Percentiles rank a stretch among this genome's conserved stretches.
Conservation (phyloP, 208 protist genomes). For the Leishmania aethiopica region DNA sequence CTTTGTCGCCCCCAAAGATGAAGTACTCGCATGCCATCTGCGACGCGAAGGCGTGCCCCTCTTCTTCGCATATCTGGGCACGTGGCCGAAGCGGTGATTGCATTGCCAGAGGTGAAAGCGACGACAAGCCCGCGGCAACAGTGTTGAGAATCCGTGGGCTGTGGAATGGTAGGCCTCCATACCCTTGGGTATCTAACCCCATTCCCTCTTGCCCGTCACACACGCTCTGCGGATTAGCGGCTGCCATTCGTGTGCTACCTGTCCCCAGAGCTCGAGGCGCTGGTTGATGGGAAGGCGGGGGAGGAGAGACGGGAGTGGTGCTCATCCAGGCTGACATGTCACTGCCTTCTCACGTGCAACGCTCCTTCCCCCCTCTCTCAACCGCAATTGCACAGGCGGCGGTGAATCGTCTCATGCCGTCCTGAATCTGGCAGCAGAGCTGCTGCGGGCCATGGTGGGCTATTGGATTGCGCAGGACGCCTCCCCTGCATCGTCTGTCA, state of each 20-base stretch:
- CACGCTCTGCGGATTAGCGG: conserved; percentile 58
- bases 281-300: conserved; percentile 39
- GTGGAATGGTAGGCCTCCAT: conserved; percentile 92
- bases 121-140: conserved; percentile 20
- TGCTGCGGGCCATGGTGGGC: conserved; percentile 33
- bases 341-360: conserved; percentile 13
- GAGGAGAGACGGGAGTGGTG: conserved; percentile 42
- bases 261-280: conserved; percentile 26
- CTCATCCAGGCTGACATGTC: conserved; percentile 75
- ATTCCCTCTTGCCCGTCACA: conserved; percentile 33
- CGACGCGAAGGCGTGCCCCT: background rate
- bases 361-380: conserved; percentile 42
- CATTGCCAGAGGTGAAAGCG: background rate
- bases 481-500: conserved; percentile 30
- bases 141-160: conserved; percentile 72
- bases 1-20: background rate
- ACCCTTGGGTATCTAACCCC: conserved; percentile 75
- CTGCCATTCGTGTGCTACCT: conserved; percentile 50
- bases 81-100: background rate
- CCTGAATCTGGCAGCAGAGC: conserved; percentile 36
- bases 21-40: background rate
- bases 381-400: conserved; percentile 39
- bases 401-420: conserved; percentile 32
- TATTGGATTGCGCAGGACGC: conserved; percentile 37
- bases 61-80: background rate